These are phyloP conservation scores for Chalciporus sp. DNA, from an alignment of 1,284 basidiomycete species.

Conservation along the genomic window DNA sequence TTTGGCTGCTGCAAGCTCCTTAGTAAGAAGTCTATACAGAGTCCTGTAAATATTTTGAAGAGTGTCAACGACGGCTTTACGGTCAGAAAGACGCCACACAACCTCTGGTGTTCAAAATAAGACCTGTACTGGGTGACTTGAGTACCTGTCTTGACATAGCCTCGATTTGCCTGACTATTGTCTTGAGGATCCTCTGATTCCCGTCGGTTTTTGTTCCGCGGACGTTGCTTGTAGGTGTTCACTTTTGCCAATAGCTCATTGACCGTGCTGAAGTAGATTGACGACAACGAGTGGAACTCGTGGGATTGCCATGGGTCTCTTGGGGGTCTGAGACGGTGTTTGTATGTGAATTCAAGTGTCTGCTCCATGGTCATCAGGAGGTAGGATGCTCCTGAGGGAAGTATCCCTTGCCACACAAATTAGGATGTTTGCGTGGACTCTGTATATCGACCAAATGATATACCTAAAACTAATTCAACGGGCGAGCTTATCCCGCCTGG, in stretches of 20 bases:
- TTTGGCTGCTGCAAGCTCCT: slow-evolving; percentile 24
- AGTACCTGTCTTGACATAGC: slow-evolving; percentile 24
- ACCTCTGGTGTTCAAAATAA: slow-evolving; percentile 36
- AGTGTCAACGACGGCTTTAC: neutral
- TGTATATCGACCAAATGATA: neutral
- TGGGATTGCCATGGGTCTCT: slow-evolving; percentile 21
- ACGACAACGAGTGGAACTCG: slow-evolving; percentile 30
- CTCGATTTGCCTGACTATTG: slow-evolving; percentile 35
- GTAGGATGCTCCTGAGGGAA: slow-evolving; percentile 34
- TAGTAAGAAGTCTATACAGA: slow-evolving; percentile 27
- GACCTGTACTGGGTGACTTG: slow-evolving; percentile 21
- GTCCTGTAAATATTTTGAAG: slow-evolving; percentile 12
- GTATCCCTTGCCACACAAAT: slow-evolving; percentile 23
- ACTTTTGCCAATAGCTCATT: slow-evolving; percentile 25
- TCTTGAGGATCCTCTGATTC: slow-evolving; percentile 16
- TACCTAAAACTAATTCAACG: slow-evolving; percentile 33
- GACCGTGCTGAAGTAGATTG: slow-evolving; percentile 27
- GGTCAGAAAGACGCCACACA: neutral
- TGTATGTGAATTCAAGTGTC: slow-evolving; percentile 26
- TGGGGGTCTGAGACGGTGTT: slow-evolving; percentile 14
- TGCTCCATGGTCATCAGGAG: slow-evolving; percentile 30
- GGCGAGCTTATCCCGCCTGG: slow-evolving; percentile 28
- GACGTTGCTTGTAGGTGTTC: slow-evolving; percentile 31
- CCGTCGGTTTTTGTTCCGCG: slow-evolving; percentile 31
- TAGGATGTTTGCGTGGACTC: neutral